These are phyloP conservation scores for Venturia aucupariae DNA, from an alignment of 2,329 filamentous ascomycete species.

Conservation along the genomic window DNA sequence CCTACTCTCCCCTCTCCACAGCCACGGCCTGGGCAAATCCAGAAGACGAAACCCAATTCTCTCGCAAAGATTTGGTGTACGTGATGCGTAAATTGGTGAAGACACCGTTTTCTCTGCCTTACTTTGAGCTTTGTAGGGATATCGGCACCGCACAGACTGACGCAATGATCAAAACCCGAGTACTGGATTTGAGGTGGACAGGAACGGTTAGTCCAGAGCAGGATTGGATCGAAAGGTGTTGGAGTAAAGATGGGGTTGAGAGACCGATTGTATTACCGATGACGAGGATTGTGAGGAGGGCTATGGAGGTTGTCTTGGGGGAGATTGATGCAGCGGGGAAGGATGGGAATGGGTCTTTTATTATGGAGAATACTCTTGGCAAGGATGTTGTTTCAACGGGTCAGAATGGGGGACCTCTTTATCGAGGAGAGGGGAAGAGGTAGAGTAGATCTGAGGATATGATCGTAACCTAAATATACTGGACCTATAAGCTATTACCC, in stretches of 20 bases:
- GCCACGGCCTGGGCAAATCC: neutral
- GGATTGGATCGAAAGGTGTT: constrained; percentile 8
- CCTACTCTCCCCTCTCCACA: constrained; percentile 9
- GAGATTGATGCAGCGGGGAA: neutral
- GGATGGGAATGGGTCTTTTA: neutral
- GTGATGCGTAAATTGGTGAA: constrained; percentile 5
- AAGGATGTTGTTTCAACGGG: neutral
- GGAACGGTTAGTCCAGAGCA: constrained; percentile 7
- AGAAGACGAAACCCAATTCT: constrained; percentile 6
- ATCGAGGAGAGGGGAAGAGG: neutral
- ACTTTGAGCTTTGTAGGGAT: constrained; percentile 9
- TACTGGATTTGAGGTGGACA: constrained; percentile 10
- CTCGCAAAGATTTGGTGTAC: neutral
- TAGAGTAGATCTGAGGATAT: neutral
- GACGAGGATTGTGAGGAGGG: constrained; percentile 12
- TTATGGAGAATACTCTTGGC: too few relatives aligned
- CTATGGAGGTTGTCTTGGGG: constrained; percentile 8
- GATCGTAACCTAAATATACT: neutral
- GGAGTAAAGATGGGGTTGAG: constrained; percentile 7
- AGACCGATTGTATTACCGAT: constrained; percentile 11
- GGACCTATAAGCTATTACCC: neutral
- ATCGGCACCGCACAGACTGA: constrained; percentile 5
- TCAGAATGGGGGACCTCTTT: neutral
- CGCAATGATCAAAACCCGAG: constrained; percentile 2
- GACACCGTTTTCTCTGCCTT: neutral